Conservation (phyloP, 768 basidiomycete genomes). For the Suillus variegatus region DNA sequence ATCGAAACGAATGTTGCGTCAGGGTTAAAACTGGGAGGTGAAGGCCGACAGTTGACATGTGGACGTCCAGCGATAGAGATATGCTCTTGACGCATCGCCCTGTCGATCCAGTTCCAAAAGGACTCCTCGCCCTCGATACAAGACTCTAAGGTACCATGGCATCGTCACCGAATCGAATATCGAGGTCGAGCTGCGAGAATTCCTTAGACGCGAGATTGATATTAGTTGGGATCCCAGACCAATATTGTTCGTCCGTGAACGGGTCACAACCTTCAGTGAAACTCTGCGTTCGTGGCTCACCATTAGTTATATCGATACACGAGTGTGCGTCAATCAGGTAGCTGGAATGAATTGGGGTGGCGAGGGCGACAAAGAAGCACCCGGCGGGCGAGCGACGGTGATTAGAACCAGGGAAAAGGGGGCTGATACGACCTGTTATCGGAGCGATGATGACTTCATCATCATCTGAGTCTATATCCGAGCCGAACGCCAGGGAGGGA, state of each 20-base stretch:
- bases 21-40: neutral
- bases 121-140: neutral
- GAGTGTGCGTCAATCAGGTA: neutral
- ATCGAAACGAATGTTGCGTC: neutral
- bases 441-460: neutral
- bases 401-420: neutral
- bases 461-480: neutral
- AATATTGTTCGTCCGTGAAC: neutral
- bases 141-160: neutral
- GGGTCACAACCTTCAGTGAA: neutral
- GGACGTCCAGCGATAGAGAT: neutral
- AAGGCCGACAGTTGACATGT: neutral
- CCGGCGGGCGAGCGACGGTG: conserved; percentile 2
- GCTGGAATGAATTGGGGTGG: neutral
- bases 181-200: neutral
- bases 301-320: neutral
- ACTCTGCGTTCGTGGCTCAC: neutral
- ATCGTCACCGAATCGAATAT: neutral
- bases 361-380: neutral
- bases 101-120: neutral
- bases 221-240: neutral
- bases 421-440: neutral
- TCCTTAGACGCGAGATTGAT: neutral
- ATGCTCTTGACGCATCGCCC: neutral
- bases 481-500: neutral